These are phyloP conservation scores for Saksenaea vasiformis DNA, from an alignment of 371 early-diverging fungal species.

Conservation along the genomic window DNA sequence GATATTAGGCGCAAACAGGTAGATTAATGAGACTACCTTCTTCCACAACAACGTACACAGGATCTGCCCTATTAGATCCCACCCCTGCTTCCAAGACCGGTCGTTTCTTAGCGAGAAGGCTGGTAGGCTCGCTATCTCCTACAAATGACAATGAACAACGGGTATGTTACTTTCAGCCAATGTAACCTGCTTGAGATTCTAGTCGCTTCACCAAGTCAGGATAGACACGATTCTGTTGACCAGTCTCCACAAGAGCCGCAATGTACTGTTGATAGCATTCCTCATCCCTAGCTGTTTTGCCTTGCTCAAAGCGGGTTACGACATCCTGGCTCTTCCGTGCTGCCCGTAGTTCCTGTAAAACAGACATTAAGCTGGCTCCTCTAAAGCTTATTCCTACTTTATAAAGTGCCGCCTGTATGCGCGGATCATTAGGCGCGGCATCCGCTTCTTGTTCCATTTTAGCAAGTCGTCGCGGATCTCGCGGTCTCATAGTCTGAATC, in stretches of 20 bases:
- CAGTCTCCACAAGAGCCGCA: constrained; percentile 60
- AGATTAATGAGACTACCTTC: constrained; percentile 30
- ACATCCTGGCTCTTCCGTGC: constrained; percentile 50
- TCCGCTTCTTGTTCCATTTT: constrained; percentile 67
- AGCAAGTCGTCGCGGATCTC: constrained; percentile 50
- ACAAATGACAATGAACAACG: neutral
- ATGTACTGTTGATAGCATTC: constrained; percentile 64
- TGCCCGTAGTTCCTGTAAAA: constrained; percentile 53
- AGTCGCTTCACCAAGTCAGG: constrained; percentile 60
- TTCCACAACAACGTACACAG: constrained; percentile 51
- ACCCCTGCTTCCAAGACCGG: constrained; percentile 5
- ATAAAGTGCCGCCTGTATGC: constrained; percentile 67
- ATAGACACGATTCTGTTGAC: constrained; percentile 58
- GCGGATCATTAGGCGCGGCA: constrained; percentile 53
- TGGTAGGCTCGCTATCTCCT: constrained; percentile 13
- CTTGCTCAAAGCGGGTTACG: constrained; percentile 64
- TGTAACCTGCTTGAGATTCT: constrained; percentile 37
- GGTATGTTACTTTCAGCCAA: no score
- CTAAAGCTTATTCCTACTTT: constrained; percentile 38
- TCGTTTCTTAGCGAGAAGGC: constrained; percentile 9
- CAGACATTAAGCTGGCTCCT: neutral
- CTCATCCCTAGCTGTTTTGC: constrained; percentile 57
- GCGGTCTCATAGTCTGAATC: neutral
- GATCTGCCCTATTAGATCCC: constrained; percentile 34
- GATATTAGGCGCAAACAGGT: neutral